These are phyloP conservation scores for Aspergillus carlsbadensis DNA, from an alignment of 495 filamentous ascomycete species.

Conservation along the genomic window DNA sequence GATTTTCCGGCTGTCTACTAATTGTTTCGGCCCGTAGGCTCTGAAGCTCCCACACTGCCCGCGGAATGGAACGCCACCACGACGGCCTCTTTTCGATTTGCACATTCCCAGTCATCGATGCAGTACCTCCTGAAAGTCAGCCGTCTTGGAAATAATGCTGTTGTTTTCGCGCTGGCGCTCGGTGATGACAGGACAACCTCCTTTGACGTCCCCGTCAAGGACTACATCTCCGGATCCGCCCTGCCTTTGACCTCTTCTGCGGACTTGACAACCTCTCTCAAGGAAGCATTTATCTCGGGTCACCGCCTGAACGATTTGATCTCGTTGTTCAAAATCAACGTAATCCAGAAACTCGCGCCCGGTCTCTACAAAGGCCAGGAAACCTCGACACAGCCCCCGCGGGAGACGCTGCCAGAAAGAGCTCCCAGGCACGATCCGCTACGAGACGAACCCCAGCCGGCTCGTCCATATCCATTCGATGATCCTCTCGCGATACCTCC, in stretches of 20 bases:
- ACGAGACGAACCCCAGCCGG: conserved; percentile 53
- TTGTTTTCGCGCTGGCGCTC: conserved; percentile 74
- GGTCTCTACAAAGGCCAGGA: conserved; percentile 74
- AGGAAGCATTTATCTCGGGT: conserved; percentile 70
- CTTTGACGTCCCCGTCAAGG: conserved; percentile 71
- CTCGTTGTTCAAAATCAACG: conserved; percentile 64
- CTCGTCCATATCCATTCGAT: conserved; percentile 64
- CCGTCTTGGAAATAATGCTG: conserved; percentile 78
- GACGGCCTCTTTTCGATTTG: conserved; percentile 79
- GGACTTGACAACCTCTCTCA: conserved; percentile 48
- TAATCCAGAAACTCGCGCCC: conserved; percentile 79
- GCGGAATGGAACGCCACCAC: conserved; percentile 73
- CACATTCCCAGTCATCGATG: conserved; percentile 85
- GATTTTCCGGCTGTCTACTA: not conserved
- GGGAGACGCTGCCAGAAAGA: conserved; percentile 21
- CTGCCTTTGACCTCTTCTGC: conserved; percentile 50
- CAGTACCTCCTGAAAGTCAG: conserved; percentile 78
- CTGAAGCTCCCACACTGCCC: conserved; percentile 61
- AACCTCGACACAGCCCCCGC: conserved; percentile 41
- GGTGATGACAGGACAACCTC: conserved; percentile 78
- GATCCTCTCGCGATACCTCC: conserved; percentile 65
- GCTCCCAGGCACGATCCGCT: conserved; percentile 48
- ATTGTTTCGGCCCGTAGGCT: no score
- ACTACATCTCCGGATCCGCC: conserved; percentile 68
- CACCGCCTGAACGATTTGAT: conserved; percentile 68